Conservation (phyloP, 2,329 filamentous ascomycete species). For the Talaromyces sp. region DNA sequence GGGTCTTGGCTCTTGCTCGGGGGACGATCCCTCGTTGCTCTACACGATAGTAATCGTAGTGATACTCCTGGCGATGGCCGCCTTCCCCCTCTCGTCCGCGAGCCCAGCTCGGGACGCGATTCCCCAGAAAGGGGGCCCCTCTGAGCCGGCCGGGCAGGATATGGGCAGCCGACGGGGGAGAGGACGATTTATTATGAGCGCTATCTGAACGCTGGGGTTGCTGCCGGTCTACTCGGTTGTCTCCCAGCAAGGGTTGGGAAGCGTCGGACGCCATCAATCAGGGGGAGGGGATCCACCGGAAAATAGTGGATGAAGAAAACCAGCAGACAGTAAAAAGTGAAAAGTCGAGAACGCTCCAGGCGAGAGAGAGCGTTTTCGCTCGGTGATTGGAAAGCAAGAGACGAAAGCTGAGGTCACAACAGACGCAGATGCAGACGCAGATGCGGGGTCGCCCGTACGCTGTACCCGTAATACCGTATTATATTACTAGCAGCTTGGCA, state of each 20-base stretch:
- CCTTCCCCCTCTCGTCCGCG: background rate
- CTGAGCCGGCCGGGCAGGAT: background rate
- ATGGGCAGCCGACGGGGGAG: background rate
- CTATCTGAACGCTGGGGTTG: background rate
- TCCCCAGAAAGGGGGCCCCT: slow-evolving; percentile 3
- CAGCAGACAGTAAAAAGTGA: background rate
- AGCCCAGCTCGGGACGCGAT: slow-evolving; percentile 5
- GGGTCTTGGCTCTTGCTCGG: slow-evolving; percentile 11
- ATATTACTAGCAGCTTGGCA: background rate
- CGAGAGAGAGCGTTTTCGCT: background rate
- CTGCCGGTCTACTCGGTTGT: background rate
- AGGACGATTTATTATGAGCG: background rate
- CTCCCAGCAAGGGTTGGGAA: slow-evolving; percentile 7
- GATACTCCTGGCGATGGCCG: slow-evolving; percentile 1
- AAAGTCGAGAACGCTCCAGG: background rate
- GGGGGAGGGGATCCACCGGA: background rate
- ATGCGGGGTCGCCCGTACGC: background rate
- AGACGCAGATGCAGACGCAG: background rate
- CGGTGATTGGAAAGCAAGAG: background rate
- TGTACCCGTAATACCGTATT: background rate
- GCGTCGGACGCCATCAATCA: slow-evolving; percentile 8
- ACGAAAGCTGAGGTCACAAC: background rate
- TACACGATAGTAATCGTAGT: background rate
- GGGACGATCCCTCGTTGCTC: background rate
- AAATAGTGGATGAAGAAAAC: background rate